Evolutionary conservation across 352 stramenopile species (phyloP).

Genomic region (Globisporangium apiculatum): DNA sequence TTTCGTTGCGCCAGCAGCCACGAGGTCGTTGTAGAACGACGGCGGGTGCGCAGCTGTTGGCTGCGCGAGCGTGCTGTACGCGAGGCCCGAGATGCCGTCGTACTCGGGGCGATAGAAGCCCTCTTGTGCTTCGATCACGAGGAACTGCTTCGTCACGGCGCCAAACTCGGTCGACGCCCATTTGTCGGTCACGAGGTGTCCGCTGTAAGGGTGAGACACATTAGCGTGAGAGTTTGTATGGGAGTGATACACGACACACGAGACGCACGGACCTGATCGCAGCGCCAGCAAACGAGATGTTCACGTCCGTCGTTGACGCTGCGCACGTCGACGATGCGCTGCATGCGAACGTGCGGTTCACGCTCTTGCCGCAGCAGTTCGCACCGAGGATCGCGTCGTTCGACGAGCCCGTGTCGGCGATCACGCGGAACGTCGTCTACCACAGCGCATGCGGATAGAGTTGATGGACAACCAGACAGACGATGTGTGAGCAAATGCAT

Average conservation of each 20-base stretch:
- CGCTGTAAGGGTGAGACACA: slow-evolving; percentile 18
- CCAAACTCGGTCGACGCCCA: slow-evolving; percentile 53
- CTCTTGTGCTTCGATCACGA: slow-evolving; percentile 67
- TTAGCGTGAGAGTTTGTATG: background rate
- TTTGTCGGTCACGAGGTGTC: slow-evolving; percentile 61
- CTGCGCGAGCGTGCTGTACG: slow-evolving; percentile 46
- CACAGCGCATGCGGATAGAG: background rate
- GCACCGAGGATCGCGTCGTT: slow-evolving; percentile 65
- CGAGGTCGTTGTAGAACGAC: slow-evolving; percentile 55
- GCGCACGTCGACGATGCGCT: slow-evolving; percentile 54
- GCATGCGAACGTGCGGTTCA: slow-evolving; percentile 56
- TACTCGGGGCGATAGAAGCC: slow-evolving; percentile 72
- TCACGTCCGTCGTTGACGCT: slow-evolving; percentile 16
- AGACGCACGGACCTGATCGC: slow-evolving; percentile 42
- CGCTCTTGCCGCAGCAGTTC: slow-evolving; percentile 44
- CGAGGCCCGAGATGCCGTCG: slow-evolving; percentile 72
- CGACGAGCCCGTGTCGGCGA: slow-evolving; percentile 80
- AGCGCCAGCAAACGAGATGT: slow-evolving; percentile 51
- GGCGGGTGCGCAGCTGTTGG: slow-evolving; percentile 25
- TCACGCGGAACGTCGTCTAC: slow-evolving; percentile 69
- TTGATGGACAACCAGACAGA: no score
- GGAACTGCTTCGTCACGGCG: slow-evolving; percentile 54
- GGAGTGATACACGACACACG: background rate
- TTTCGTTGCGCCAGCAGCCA: slow-evolving; percentile 26
- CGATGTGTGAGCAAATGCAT: background rate